Evolutionary conservation across 352 stramenopile species (phyloP), one percentile per base, ranked within the genome.

Genomic region (Blastocystis sp.): DNA sequence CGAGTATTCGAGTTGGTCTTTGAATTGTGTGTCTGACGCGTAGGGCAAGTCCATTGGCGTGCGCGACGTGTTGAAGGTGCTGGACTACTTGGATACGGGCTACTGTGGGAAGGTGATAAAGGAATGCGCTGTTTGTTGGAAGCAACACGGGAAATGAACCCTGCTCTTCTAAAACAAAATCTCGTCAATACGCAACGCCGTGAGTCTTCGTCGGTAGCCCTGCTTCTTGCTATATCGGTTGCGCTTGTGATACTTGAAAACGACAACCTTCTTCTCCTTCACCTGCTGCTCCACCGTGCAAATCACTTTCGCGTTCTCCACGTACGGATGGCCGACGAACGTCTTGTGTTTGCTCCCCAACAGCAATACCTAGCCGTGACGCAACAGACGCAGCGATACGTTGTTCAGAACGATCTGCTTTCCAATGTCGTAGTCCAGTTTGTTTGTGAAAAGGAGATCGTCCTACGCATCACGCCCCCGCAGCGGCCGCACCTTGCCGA

Each of bases 281-380:
- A 89, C 62, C 50, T 89, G 79, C 61, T 89, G 79, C 31, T 89
- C 79, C 60, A 89, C 79, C 21, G 79, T 89, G 55, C 63, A 77
- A 60, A 80, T 29, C 50, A 89, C 79, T 3, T 89, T 89, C 1
- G 79, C 79, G 37, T 89, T 80, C 29, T 74, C 41, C 29, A 89
- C 50, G 13, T 78, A 51, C 1, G 79, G 79, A 79, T 80, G 63
- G 29, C 79, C 79, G 2, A 89, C 65, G 33, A 89, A 60, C 16
- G 79, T 89, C 62, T 89, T 80, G 45, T 89, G 79, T 24, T 89
- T 89, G 79, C 63, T 80, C 0, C 79, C 79, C 33, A 89, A 50
- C 21, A 89, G n/a, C 50, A 89, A 39, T 39, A 89, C 79, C 79
- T 89, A 89, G 12, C 29, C 3, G 2, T 26, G 16, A 89, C 21